phyloP scores from a whole-genome alignment of 1,284 basidiomycete species.

The Puccinia hordei region DNA sequence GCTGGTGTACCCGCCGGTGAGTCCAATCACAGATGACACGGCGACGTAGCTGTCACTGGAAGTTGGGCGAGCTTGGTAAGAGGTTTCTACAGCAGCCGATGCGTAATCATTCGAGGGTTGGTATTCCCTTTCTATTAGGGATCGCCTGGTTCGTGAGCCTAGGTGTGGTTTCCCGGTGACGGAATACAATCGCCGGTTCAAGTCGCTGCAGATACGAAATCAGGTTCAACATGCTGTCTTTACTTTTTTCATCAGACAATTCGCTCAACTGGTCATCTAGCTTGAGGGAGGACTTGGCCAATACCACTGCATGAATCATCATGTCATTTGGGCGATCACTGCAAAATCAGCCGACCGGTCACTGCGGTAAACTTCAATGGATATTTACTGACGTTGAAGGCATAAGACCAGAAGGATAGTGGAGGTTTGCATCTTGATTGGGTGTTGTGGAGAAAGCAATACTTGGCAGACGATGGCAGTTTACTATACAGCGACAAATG shows the following conservation, averaged over 20 bases:
- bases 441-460: neutral
- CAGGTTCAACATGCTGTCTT: neutral
- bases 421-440: slow-evolving; percentile 2
- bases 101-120: neutral
- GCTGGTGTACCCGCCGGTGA: neutral
- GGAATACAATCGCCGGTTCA: neutral
- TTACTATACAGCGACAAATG: neutral
- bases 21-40: neutral
- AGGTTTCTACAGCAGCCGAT: neutral
- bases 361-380: neutral
- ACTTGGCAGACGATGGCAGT: neutral
- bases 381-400: neutral
- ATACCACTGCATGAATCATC: neutral
- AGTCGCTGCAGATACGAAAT: neutral
- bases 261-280: neutral
- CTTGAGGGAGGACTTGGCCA: neutral
- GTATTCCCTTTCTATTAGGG: neutral
- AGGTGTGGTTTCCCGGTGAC: too few relatives aligned
- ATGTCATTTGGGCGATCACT: neutral
- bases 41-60: neutral
- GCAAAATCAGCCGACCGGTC: neutral
- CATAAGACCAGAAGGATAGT: neutral
- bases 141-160: neutral
- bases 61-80: neutral
- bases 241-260: neutral